Evolutionary conservation across 2,329 filamentous ascomycete species (phyloP).

Genomic region (Fragosphaeria purpurea): DNA sequence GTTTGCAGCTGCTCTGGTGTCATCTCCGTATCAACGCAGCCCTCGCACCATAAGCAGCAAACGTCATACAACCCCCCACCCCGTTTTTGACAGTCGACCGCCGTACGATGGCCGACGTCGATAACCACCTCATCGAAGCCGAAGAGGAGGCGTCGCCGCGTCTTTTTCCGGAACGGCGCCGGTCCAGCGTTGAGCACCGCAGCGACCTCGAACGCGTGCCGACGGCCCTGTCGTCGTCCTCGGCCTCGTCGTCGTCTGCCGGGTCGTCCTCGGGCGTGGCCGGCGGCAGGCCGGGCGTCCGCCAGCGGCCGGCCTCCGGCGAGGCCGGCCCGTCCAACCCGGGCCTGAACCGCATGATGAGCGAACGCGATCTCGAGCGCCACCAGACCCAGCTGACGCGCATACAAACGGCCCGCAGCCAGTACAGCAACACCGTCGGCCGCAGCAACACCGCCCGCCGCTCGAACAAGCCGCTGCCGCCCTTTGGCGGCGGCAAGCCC

Average conservation of each 20-base stretch:
- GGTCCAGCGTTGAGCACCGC: slow-evolving; percentile 24
- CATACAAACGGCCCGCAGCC: slow-evolving; percentile 60
- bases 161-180: slow-evolving; percentile 21
- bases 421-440: slow-evolving; percentile 66
- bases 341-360: slow-evolving; percentile 52
- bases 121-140: slow-evolving; percentile 41
- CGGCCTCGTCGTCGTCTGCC: slow-evolving; percentile 39
- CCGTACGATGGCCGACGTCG: slow-evolving; percentile 37
- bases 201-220: slow-evolving; percentile 51
- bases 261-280: slow-evolving; percentile 21
- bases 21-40: not conserved
- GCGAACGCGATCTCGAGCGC: slow-evolving; percentile 57
- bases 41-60: slow-evolving; percentile 4
- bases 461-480: slow-evolving; percentile 50
- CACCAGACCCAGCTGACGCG: slow-evolving; percentile 60
- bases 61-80: too few relatives aligned
- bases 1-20: too few relatives aligned
- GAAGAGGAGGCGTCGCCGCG: slow-evolving; percentile 40
- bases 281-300: not conserved
- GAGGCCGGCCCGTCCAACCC: slow-evolving; percentile 33
- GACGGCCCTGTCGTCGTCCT: slow-evolving; percentile 41
- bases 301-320: not conserved
- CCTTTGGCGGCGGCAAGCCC: slow-evolving; percentile 64
- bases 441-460: slow-evolving; percentile 29
- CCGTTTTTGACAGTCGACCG: too few relatives aligned